Base-by-base conservation (phyloP, 1,284 basidiomycete species). In the Rhodotorula sp. region DNA sequence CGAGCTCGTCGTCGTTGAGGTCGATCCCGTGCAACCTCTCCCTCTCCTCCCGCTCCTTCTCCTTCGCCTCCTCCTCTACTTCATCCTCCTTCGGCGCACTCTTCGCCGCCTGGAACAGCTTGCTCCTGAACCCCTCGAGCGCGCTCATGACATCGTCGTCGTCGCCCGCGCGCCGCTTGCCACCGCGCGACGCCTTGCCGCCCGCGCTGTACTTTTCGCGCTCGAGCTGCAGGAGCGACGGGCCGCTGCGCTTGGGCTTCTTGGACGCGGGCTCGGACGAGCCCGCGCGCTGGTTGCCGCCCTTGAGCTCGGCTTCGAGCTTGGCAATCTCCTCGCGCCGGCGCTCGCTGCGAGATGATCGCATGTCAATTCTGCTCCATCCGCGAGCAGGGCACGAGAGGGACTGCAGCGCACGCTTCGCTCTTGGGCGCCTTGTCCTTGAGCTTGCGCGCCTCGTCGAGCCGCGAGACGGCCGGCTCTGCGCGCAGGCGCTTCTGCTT, bases 261-360 rank as follows among this genome's bases (percentile, higher is more conserved):
- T 56, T 59, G 54, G 44, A 34, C 21, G 13, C 34, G 13, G n/a
- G 52, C 59, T 34, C 34, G 34, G 34, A 34, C 34, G 34, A 34
- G 34, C 34, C 34, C 34, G 34, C 34, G 34, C 34, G 34, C 34
- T 34, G 34, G 34, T 34, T 34, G 34, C 34, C 68, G 16, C 34
- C 67, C 71, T 70, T 76, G 68, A 97, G 90, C 65, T 93, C 91
- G 7, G 88, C 89, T 81, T 97, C 91, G 86, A 97, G 91, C 75
- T 87, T 88, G 77, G 88, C 90, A 68, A 97, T 94, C 80, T 95
- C 90, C 9, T 87, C 85, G 79, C 88, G 87, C 42, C 90, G 88
- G 14, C 87, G 83, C 48, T 86, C 85, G 61, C 90, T 92, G 75
- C 42, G 49, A 23, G 1, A 5, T 34, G 34, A 3, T 5, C 55